Evolutionary conservation across 1,139 yeast species (phyloP).

Genomic region (Candida neerlandica): DNA sequence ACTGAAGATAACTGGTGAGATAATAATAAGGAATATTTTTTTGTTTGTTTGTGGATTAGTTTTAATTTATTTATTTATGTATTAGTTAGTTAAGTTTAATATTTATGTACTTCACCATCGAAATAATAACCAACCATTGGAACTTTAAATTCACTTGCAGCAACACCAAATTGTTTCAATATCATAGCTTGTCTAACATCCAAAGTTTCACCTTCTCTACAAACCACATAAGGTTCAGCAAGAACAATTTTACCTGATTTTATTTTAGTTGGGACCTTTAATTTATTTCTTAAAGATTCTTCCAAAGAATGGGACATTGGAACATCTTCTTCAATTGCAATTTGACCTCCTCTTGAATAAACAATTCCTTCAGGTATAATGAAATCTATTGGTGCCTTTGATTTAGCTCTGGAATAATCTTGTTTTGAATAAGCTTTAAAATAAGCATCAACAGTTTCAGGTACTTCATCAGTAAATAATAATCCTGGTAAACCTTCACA

Average conservation of each 20-base stretch:
- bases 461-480: slow-evolving; percentile 83
- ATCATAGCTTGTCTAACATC: slow-evolving; percentile 92
- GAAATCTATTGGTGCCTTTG: slow-evolving; percentile 80
- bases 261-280: slow-evolving; percentile 88
- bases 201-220: slow-evolving; percentile 75
- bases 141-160: slow-evolving; percentile 88
- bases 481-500: slow-evolving; percentile 79
- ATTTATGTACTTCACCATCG: slow-evolving; percentile 42
- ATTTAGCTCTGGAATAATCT: slow-evolving; percentile 90
- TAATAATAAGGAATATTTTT: no score
- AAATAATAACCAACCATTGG: slow-evolving; percentile 76
- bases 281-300: slow-evolving; percentile 83
- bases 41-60: no score
- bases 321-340: slow-evolving; percentile 87
- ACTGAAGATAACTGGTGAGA: slow-evolving; percentile 12
- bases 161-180: slow-evolving; percentile 93
- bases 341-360: slow-evolving; percentile 94
- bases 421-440: slow-evolving; percentile 75
- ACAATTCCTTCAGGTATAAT: slow-evolving; percentile 87
- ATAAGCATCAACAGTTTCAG: slow-evolving; percentile 81
- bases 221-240: slow-evolving; percentile 76
- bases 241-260: slow-evolving; percentile 84
- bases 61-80: background rate
- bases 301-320: slow-evolving; percentile 97
- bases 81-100: slow-evolving; percentile 9